Evolutionary conservation across 1,139 yeast species (phyloP).

Genomic region (Nematodospora anomalae): DNA sequence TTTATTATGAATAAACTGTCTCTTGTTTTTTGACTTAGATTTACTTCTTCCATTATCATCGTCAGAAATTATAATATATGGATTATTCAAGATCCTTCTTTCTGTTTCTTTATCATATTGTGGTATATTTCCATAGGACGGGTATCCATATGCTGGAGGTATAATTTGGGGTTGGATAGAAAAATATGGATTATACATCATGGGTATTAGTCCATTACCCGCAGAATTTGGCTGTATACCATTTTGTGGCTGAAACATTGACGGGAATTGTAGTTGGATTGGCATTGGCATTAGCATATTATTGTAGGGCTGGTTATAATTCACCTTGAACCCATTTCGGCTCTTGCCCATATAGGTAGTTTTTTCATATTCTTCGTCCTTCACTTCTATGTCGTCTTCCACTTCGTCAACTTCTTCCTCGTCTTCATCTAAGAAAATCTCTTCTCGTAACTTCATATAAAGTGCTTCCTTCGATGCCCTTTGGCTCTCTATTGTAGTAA

Average conservation of each 20-base stretch:
- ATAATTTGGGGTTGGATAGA: constrained; percentile 6
- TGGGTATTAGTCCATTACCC: constrained; percentile 8
- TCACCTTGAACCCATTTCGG: not conserved
- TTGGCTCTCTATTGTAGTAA: constrained; percentile 22
- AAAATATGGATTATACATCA: constrained; percentile 13
- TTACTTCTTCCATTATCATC: constrained; percentile 5
- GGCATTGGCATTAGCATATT: constrained; percentile 6
- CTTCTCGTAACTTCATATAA: constrained; percentile 45
- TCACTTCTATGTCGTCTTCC: constrained; percentile 27
- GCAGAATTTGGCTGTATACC: constrained; percentile 9
- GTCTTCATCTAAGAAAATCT: constrained; percentile 38
- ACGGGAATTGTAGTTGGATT: constrained; percentile 6
- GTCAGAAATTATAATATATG: constrained; percentile 32
- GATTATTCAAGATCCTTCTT: constrained; percentile 30
- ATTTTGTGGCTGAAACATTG: constrained; percentile 12
- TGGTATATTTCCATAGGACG: constrained; percentile 11
- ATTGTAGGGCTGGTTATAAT: not conserved
- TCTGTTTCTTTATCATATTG: constrained; percentile 31
- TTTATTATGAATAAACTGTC: not conserved
- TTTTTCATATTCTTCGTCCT: constrained; percentile 13
- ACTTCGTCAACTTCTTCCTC: constrained; percentile 28
- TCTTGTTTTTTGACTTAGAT: not conserved
- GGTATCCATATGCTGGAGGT: constrained; percentile 7
- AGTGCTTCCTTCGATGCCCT: constrained; percentile 38
- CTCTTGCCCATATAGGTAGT: not conserved